Conservation (phyloP, 2,329 filamentous ascomycete genomes). For the Alternaria alternata region DNA sequence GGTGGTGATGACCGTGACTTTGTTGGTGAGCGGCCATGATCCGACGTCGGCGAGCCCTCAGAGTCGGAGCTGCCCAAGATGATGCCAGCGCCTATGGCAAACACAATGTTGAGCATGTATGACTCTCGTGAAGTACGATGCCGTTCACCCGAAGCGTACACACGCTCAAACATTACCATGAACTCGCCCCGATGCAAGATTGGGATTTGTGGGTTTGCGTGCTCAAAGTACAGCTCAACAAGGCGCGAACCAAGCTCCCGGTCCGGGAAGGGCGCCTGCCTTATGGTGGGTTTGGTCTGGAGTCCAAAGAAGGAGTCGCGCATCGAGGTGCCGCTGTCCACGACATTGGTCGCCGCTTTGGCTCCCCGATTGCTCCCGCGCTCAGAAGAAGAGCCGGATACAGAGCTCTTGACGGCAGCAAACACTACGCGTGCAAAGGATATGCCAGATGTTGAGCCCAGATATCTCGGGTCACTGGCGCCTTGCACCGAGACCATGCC, state of each 20-base stretch:
- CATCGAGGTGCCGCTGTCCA: slow-evolving; percentile 77
- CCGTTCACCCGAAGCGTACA: slow-evolving; percentile 74
- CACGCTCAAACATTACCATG: slow-evolving; percentile 83
- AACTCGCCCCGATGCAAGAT: slow-evolving; percentile 90
- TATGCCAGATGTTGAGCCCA: slow-evolving; percentile 87
- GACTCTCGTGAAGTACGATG: slow-evolving; percentile 78
- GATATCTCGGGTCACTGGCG: slow-evolving; percentile 78
- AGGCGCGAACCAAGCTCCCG: slow-evolving; percentile 76
- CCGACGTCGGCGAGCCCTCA: slow-evolving; percentile 42
- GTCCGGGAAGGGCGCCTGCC: slow-evolving; percentile 83
- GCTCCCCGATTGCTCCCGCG: slow-evolving; percentile 68
- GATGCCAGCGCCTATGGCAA: slow-evolving; percentile 92
- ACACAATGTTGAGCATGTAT: slow-evolving; percentile 97
- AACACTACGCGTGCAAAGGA: slow-evolving; percentile 95
- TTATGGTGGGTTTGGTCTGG: slow-evolving; percentile 87
- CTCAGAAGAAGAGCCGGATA: slow-evolving; percentile 65
- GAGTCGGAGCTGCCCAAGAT: slow-evolving; percentile 70
- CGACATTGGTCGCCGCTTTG: slow-evolving; percentile 57
- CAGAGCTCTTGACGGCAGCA: slow-evolving; percentile 85
- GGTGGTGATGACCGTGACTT: slow-evolving; percentile 44
- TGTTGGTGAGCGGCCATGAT: slow-evolving; percentile 37
- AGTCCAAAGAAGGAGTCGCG: slow-evolving; percentile 97
- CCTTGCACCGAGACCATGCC: slow-evolving; percentile 81
- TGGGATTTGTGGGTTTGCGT: slow-evolving; percentile 95
- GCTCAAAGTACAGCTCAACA: slow-evolving; percentile 88